Evolutionary conservation across 2,329 filamentous ascomycete species (phyloP), one percentile per base, ranked within the genome.

Genomic region (Tolypocladium capitatum): DNA sequence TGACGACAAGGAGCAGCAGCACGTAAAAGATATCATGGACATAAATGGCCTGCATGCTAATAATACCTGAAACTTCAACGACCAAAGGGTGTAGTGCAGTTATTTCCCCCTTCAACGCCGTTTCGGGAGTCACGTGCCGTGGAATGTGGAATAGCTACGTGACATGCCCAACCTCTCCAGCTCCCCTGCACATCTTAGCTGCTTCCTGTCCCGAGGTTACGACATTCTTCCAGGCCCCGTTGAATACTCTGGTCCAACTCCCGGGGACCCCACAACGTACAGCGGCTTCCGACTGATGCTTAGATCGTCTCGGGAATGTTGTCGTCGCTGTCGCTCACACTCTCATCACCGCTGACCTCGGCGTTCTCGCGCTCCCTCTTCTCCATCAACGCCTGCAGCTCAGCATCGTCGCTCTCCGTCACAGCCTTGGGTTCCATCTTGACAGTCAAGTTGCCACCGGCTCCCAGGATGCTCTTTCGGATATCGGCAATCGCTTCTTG

Each of bases 371-470:
- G 84, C 75, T 95, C 92, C 56, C 86, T 83, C 83, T 97, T 96
- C 77, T 97, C 92, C 92, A 98, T 98, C 55, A 98, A 78, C 46
- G 91, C 92, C 68, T 96, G 89, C 55, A 98, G 75, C 69, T 96
- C 90, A 27, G 91, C 92, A 63, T 98, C 92, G 61, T 98, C 94
- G 67, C 89, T 94, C 76, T 97, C 94, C 1, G 92, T 98, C 52
- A 98, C 92, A 5, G 94, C 92, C 81, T 97, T 97, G 57, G 92
- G 92, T 60, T 92, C 90, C 92, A 98, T 98, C 81, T 94, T 95
- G 58, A 96, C 84, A 40, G 83, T 78, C 62, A 91, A 84, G 62
- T 80, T 81, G 52, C 92, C 92, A 47, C 86, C 86, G 1, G 85
- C 78, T 42, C 68, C 74, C 63, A 82, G 80, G 63, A 98, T 98